phyloP scores from a whole-genome alignment of 306 rosid genomes.

The Cercis canadensis region DNA sequence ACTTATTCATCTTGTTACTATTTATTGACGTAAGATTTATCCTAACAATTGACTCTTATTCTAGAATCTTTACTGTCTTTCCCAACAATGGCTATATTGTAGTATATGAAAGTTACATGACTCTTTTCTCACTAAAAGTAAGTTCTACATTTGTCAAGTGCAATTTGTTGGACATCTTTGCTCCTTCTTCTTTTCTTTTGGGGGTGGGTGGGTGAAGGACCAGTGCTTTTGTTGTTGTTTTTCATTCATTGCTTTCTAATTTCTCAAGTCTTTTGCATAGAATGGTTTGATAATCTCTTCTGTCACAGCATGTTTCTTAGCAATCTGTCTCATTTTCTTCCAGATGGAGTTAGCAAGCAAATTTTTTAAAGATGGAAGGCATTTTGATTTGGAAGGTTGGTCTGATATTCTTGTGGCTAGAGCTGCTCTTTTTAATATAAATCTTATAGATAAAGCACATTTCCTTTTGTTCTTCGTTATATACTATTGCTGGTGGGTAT shows the following conservation, averaged over 20 bases:
- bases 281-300: conserved; percentile 28
- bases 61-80: neutral
- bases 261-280: conserved; percentile 8
- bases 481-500: neutral
- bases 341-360: conserved; percentile 79
- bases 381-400: conserved; percentile 85
- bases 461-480: neutral
- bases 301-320: conserved; percentile 24
- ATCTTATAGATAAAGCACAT: neutral
- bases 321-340: conserved; percentile 43
- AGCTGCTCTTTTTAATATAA: neutral
- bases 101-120: neutral
- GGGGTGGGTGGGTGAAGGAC: too few species aligned
- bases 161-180: neutral
- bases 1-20: neutral
- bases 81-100: neutral
- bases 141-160: neutral
- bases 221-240: conserved; percentile 3
- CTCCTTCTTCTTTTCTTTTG: neutral
- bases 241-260: conserved; percentile 16
- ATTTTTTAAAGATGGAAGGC: conserved; percentile 85
- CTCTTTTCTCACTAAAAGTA: neutral
- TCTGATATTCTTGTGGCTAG: conserved; percentile 31
- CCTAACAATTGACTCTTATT: neutral
- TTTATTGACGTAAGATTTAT: neutral